These are phyloP conservation scores for Epichloe aotearoae DNA, from an alignment of 2,329 filamentous ascomycete species.

Conservation along the genomic window DNA sequence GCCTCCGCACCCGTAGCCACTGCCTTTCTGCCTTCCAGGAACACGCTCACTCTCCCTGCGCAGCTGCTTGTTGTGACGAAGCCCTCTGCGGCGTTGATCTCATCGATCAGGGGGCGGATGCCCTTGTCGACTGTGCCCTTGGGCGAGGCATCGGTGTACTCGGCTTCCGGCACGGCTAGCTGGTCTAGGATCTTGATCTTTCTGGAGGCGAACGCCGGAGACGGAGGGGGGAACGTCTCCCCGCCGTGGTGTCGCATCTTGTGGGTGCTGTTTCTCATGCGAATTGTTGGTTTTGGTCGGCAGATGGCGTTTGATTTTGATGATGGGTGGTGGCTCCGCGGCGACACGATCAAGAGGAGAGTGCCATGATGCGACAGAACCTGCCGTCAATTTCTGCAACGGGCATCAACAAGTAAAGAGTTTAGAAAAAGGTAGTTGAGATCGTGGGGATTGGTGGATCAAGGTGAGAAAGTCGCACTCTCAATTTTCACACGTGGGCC, in stretches of 20 bases:
- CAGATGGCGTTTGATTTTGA: not conserved
- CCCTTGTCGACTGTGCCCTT: conserved; percentile 77
- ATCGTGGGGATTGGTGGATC: conserved; percentile 1
- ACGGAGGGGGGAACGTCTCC: conserved; percentile 16
- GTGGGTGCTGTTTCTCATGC: not conserved
- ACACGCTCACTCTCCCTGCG: conserved; percentile 75
- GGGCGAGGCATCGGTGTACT: conserved; percentile 74
- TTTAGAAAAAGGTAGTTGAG: not conserved
- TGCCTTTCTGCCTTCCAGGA: conserved; percentile 60
- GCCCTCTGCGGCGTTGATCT: conserved; percentile 62
- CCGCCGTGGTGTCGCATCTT: conserved; percentile 13
- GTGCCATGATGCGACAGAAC: no score
- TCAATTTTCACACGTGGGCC: not conserved
- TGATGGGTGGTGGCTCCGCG: no score
- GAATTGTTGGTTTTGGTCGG: not conserved
- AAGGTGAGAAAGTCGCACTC: no score
- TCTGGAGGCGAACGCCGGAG: conserved; percentile 37
- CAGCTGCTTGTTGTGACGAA: conserved; percentile 91
- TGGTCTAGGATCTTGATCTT: conserved; percentile 63
- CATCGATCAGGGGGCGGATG: conserved; percentile 62
- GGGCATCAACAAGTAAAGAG: not conserved
- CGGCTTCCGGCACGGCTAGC: conserved; percentile 51
- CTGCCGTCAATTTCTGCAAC: no score
- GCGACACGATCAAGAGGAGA: no score
- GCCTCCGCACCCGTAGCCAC: not conserved